Evolutionary conservation across 352 stramenopile genomes (phyloP), one percentile per base, ranked within the genome.

Genomic region (Phytophthora syringae): DNA sequence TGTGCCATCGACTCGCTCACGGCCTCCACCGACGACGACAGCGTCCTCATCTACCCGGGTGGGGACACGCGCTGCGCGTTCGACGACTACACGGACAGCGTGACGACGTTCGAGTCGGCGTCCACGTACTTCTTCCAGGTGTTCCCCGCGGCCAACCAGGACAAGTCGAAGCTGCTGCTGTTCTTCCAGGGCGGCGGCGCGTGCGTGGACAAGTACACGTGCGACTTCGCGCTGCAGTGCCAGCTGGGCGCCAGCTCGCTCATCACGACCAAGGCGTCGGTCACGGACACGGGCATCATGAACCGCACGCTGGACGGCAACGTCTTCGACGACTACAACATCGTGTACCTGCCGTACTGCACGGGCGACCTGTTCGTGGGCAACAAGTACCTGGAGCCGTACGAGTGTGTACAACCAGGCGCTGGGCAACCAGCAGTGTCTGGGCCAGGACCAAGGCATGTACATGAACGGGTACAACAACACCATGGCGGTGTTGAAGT

Each of bases 291-390:
- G 5, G 82, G 79, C 6, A 57, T 91, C n/a, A 60, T 89, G 43
- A 80, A 88, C 65, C 64, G 63, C 28, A 70, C 70, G n/a, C 62
- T 87, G 52, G 52, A 67, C 21, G 47, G 64, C 47, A 87, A 86
- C 68, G 18, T 78, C 18, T 89, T 89, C 53, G 74, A 76, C 56
- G 80, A 88, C 70, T 89, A 80, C 74, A 84, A 84, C 71, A 83
- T 89, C 55, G 80, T 91, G 44, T 77, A 86, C 70, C 47, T 91
- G 28, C 79, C 77, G 37, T 88, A 88, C 70, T 90, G 82, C 73
- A 88, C 79, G 51, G 77, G 79, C 25, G 75, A 88, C 43, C 60
- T 90, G 52, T 80, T 88, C 55, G 44, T 84, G 1, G 82, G 77
- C 52, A 80, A 76, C 67, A 53, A 63, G n/a, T 48, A 71, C 16